Base-by-base conservation (phyloP, 208 protist genomes). In the Blechomonas ayalai region DNA sequence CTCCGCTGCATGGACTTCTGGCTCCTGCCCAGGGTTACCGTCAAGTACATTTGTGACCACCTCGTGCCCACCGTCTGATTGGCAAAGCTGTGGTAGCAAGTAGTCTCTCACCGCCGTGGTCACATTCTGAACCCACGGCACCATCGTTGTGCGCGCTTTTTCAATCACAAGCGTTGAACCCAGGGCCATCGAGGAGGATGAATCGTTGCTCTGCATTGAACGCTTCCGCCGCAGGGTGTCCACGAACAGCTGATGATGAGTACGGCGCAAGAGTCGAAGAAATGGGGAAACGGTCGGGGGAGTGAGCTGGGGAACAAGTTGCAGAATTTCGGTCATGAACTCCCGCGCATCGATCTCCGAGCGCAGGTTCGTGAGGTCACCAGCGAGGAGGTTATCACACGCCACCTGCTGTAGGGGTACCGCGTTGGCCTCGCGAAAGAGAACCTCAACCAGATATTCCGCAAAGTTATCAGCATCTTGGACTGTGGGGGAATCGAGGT, bases 111-210 rank as follows among this genome's bases (percentile, higher is more conserved):
- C 19, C 12, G 47, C 3, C 10, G 36, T 7, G 13, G 59, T 27
- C 5, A 84, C 37, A 23, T 71, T 67, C 2, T 50, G n/a, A 34
- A 55, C 65, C 75, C 75, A 84, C 25, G 71, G 48, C 24, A 40
- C 45, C 63, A 84, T 70, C 0, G 48, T 62, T 1, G 16, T 23
- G 10, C 32, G 36, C 7, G 52, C 45, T 19, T 27, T 40, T 23
- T n/a, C 9, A 8, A 52, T 13, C 27, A 26, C 22, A n/a, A n/a
- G n/a, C n/a, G n/a, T n/a, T n/a, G n/a, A n/a, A n/a, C n/a, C n/a
- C n/a, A n/a, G n/a, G n/a, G 8, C 58, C 50, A 19, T 32, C 42
- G 27, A 45, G 12, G 39, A 23, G n/a, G 8, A 15, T 15, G 10
- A 6, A 34, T 28, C 36, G n/a, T 20, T 13, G n/a, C 19, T 47